Base-by-base conservation (phyloP, 2,329 filamentous ascomycete species). In the Cordyceps farinosa region DNA sequence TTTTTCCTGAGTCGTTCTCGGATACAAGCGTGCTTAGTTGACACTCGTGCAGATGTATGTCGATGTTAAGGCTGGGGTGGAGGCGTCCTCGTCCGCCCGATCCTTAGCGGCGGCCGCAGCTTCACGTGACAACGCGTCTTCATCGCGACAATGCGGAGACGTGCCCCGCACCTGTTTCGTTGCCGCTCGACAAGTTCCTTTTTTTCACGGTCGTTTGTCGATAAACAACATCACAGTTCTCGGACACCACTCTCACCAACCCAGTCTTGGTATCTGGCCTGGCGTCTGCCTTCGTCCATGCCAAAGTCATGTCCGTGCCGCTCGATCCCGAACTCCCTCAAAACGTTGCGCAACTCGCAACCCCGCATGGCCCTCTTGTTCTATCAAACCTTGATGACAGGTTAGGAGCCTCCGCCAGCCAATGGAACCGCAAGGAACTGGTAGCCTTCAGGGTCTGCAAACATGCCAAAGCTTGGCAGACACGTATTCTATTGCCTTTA, bases 331-430 rank as follows among this genome's bases (percentile, higher is more conserved):
- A 51, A 15, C 15, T 51, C 48, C 29, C 48, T 15, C 29, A 51
- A 32, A 51, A 29, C 7, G 48, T 51, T 51, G 48, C 48, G 48
- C 48, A 51, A 51, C 48, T 51, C 48, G 29, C 30, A 32, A 51
- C 48, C 29, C 48, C 29, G 48, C 48, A 34, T 17, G 48, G 48
- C 48, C 48, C 30, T 51, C 3, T 17, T 9, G 48, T 51, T 51
- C 29, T 51, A 51, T 51, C 48, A 9, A 51, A 51, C 30, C 48
- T 55, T 55, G 38, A 34, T 52, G 50, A 52, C 52, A 55, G 34
- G 38, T 27, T 55, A 27, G 52, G 52, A 55, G 52, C 34, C n/a
- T 55, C 52, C 34, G 52, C 52, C 52, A 55, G 52, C 52, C 29
- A 11, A 13, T 55, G 52, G 52, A 10, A 55, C 34, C 11, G 34